Base-by-base conservation (phyloP, 257 asterid species). In the Prunella vulgaris region DNA sequence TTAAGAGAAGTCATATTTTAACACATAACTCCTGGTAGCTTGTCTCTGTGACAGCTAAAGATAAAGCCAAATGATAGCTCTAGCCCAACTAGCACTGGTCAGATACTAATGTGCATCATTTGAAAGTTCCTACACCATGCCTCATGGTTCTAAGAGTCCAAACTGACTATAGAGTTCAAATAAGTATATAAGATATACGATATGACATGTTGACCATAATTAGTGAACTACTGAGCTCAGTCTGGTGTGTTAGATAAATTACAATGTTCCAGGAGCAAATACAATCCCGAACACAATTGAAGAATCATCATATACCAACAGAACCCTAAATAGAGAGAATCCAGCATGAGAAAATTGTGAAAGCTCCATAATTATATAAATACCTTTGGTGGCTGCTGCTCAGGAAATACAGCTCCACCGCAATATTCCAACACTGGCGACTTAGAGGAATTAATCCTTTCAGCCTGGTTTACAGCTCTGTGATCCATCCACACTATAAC, bases 401-500 rank as follows among this genome's bases (percentile, higher is more conserved):
- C 99, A 7, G 99, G 99, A 42, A 86, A 93, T 60, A 93, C 93
- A 49, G 93, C 90, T 62, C 99, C 99, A 56, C 99, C 99, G 74
- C 99, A 93, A 65, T 93, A 93, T 73, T 93, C 95, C 76, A 90
- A 65, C 24, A 90, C 99, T 5, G 99, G 95, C 17, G 99, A 86
- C 49, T 90, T 93, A 33, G 85, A 87, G 64, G 95, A 85, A 75
- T 88, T 93, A 57, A 93, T 93, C 77, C 84, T 81, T 73, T 93
- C 96, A 53, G 97, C 93, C 78, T 93, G 97, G 62, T 86, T 81
- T 60, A 91, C 96, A 81, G 99, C 97, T 82, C 99, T 84, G 74
- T 93, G 99, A 81, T 93, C 99, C 99, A 93, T 93, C 99, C 99
- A 93, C 70, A 90, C 95, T 59, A 93, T 93, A 70, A 93, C 75